Base-by-base conservation (phyloP, 495 filamentous ascomycete genomes). In the Parathielavia appendiculata region DNA sequence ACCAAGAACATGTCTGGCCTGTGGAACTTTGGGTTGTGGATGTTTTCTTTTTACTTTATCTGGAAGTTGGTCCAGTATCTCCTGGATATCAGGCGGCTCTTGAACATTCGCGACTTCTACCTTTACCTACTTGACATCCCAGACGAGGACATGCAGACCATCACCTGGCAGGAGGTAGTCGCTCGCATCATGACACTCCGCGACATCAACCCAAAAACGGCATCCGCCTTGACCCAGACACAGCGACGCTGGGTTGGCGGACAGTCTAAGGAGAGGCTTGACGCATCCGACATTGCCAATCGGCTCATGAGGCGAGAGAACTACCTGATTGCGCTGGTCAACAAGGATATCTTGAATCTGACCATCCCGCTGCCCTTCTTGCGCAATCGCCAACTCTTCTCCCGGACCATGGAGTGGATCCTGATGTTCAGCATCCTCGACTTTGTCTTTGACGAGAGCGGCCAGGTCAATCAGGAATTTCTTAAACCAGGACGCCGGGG, bases 221-320 rank as follows among this genome's bases (percentile, higher is more conserved):
- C 90, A 3, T 82, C 83, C 14, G 80, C 74, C 45, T 70, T 82
- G 47, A 81, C 75, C 2, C 70, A 73, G 8, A 62, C 68, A 7
- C 79, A 79, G 41, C 82, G 88, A 46, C 83, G 78, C 53, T 92
- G 84, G 60, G 73, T 93, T 43, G 87, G 88, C 38, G 89, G 81
- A 62, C 90, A 92, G 63, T 95, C 93, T 19, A 96, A 97, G 71
- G 89, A 97, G 74, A 81, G 93, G 51, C 86, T 97, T 72, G 93
- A 97, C 74, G 93, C 93, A 5, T 89, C 96, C 62, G 92, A 96
- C 69, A 96, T 98, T 69, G 95, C 93, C 9, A 98, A 97, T 67
- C 85, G 93, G 47, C 72, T 98, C 49, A 97, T 98, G 93, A 86
- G 93, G 62, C 86, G 87, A 66, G 93, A 96, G 58, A 98, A 98